These are phyloP conservation scores for Fallopia convolvulus DNA, from an alignment of 148 eudicot genomes.

Conservation along the genomic window DNA sequence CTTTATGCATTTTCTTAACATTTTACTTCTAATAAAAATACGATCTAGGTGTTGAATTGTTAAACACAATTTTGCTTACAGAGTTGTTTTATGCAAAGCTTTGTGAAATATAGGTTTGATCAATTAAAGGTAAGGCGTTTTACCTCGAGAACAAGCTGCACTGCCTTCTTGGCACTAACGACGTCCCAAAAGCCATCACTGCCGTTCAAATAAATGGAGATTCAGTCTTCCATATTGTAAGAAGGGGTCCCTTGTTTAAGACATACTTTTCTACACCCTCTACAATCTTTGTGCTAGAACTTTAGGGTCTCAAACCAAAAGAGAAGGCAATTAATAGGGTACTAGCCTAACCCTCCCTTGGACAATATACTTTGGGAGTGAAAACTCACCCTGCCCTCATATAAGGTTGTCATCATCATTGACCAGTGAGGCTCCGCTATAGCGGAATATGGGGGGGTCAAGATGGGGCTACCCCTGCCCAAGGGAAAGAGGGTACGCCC, in stretches of 20 bases:
- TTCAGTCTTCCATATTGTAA: neutral
- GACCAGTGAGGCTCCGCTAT: too few relatives aligned
- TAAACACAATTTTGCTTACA: neutral
- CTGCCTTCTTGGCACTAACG: constrained; percentile 65
- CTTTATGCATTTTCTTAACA: neutral
- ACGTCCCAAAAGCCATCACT: constrained; percentile 99
- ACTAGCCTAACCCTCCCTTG: neutral
- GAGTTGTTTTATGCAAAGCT: neutral
- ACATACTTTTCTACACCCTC: neutral
- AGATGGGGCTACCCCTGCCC: too few relatives aligned
- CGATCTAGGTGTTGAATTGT: neutral
- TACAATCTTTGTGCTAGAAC: too few relatives aligned
- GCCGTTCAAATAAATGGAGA: constrained; percentile 15
- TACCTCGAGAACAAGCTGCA: constrained; percentile 80
- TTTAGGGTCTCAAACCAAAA: neutral
- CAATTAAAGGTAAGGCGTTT: neutral
- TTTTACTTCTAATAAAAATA: neutral
- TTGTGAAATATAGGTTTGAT: neutral
- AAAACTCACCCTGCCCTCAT: constrained; percentile 62
- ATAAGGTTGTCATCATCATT: neutral
- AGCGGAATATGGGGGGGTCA: too few relatives aligned
- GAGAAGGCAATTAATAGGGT: neutral
- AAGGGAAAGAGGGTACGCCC: too few relatives aligned
- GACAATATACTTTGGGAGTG: neutral
- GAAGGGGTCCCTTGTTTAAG: neutral